Conservation (phyloP, 352 stramenopile species). For the Globisporangium viniferum region DNA sequence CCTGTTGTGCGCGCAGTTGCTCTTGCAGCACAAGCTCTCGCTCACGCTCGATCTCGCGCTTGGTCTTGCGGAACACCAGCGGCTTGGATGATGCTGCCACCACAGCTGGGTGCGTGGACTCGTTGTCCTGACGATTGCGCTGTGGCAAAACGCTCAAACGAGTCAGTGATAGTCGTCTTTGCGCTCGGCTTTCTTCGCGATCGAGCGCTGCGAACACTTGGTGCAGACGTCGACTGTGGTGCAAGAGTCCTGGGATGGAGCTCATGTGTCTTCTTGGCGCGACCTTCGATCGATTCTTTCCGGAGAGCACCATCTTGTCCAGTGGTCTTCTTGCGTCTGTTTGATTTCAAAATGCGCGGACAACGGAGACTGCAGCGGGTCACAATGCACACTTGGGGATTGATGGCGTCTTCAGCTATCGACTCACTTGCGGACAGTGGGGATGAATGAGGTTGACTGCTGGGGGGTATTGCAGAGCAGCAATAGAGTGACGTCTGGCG, state of each 20-base stretch:
- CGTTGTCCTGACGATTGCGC: constrained; percentile 2
- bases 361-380: background rate
- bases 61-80: constrained; percentile 54
- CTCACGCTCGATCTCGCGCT: constrained; percentile 47
- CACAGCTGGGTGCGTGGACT: background rate
- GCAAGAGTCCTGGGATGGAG: constrained; percentile 29
- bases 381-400: background rate
- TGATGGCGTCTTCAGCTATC: background rate
- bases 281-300: constrained; percentile 39
- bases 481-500: background rate
- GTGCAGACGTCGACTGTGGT: constrained; percentile 38
- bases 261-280: constrained; percentile 27
- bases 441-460: background rate
- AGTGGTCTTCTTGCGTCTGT: background rate
- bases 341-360: background rate
- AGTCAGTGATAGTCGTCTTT: constrained; percentile 15
- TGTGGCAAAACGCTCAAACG: constrained; percentile 10
- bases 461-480: background rate
- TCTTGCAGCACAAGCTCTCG: constrained; percentile 25
- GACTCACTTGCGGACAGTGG: background rate
- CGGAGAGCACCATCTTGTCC: constrained; percentile 15
- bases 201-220: constrained; percentile 29
- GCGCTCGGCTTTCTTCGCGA: constrained; percentile 33
- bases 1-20: constrained; percentile 20
- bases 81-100: constrained; percentile 23